Evolutionary conservation across 805 yeast species (phyloP), one percentile per base, ranked within the genome.

Genomic region (Metschnikowia borealis): DNA sequence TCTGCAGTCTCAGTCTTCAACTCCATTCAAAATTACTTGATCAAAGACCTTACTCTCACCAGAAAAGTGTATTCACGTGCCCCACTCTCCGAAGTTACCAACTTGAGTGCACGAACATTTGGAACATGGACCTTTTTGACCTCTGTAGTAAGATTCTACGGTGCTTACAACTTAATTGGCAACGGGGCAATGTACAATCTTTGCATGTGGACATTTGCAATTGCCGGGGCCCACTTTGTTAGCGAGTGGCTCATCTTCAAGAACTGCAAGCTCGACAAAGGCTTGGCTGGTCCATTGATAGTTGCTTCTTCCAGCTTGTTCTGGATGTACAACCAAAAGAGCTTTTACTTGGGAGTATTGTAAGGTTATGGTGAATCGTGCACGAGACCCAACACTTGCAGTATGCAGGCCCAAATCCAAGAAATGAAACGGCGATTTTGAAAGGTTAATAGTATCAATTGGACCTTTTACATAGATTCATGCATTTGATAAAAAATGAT

Each of bases 61-160:
- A 82, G 86, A 58, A 77, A 83, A 56, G 97, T 94, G 6, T 94
- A 94, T 65, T 85, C 79, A 33, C 48, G 54, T 11, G 68, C 68
- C 15, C 61, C 64, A 6, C 54, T 61, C 3, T 54, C 63, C 7
- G 72, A 71, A 48, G 73, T 73, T 11, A 70, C 75, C 5, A 67
- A 71, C 13, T 74, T 94, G 57, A 83, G 94, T 59, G 96, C 97
- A n/a, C 81, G 99, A 61, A 92, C 99, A 0, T 94, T 94, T 67
- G 99, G 99, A 33, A 94, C 99, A 0, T 94, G 99, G 99, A 94
- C 99, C 0, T 74, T 91, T 37, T 78, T 91, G 59, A 84, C 96
- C 2, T 81, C 96, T 1, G 75, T 92, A 31, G 84, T 94, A 44
- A 82, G 99, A 64, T 77, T 84, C 56, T 89, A 87, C 66, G 96